Evolutionary conservation across 257 asterid genomes (phyloP).

Genomic region (Fraxinus anomala): DNA sequence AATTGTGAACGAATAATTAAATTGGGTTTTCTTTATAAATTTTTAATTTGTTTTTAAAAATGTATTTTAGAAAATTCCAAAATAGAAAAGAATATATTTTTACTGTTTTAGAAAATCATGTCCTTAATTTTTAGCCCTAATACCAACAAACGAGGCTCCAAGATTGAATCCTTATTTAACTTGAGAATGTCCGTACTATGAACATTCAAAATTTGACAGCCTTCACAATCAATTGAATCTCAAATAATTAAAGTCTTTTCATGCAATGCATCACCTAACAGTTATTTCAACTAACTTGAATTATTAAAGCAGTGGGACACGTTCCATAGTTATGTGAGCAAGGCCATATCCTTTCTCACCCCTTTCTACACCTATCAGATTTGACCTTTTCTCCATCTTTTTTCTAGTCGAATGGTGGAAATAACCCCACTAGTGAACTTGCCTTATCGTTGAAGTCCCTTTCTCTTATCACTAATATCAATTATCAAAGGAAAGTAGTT

Average conservation of each 20-base stretch:
- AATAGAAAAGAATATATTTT: too few relatives aligned
- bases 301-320: slow-evolving; percentile 6
- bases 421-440: background rate
- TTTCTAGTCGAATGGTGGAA: background rate
- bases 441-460: slow-evolving; percentile 1
- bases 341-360: background rate
- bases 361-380: background rate
- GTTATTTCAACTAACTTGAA: slow-evolving; percentile 2
- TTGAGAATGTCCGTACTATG: background rate
- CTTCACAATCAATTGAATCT: too few relatives aligned
- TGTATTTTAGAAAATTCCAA: too few relatives aligned
- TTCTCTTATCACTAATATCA: slow-evolving; percentile 9
- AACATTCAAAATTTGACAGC: background rate
- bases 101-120: too few relatives aligned
- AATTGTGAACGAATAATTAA: too few relatives aligned
- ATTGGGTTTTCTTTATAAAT: too few relatives aligned
- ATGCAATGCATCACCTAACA: background rate
- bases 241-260: too few relatives aligned
- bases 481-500: background rate
- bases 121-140: background rate
- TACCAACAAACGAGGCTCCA: background rate
- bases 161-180: background rate
- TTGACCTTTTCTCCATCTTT: background rate
- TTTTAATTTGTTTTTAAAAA: too few relatives aligned
- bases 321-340: background rate